Percentiles rank a stretch among this genome's conserved stretches.
These are phyloP conservation scores for Tulasnella sp. DNA, from an alignment of 768 basidiomycete genomes.

Conservation along the genomic window DNA sequence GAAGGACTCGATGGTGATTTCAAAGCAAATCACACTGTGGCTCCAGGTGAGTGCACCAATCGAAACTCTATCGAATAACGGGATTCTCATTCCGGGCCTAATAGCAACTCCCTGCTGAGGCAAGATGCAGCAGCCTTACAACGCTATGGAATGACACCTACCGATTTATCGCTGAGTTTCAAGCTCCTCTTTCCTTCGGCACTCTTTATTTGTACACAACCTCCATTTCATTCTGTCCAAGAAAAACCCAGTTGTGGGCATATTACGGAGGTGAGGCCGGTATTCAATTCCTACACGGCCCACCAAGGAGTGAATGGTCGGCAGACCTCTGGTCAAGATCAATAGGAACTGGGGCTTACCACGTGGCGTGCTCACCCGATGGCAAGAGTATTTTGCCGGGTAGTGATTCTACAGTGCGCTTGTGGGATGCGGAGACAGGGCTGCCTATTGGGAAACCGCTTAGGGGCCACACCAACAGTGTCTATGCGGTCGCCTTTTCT, in stretches of 20 bases:
- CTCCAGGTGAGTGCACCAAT: no score
- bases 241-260: neutral
- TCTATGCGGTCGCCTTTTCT: neutral
- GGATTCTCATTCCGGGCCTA: no score
- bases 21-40: no score
- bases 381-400: no score
- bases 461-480: neutral
- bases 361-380: neutral
- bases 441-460: neutral
- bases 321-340: neutral
- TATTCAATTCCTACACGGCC: neutral
- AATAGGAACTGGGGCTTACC: neutral
- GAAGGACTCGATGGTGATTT: no score
- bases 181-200: neutral
- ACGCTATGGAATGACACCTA: no score
- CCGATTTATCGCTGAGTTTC: no score
- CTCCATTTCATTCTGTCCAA: neutral
- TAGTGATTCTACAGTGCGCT: no score
- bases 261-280: neutral
- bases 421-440: neutral
- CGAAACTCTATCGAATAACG: no score
- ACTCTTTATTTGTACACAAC: neutral
- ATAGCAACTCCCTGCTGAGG: no score
- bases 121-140: no score
- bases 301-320: neutral